Conservation (phyloP, 306 rosid species). For the Hippophae rhamnoides region DNA sequence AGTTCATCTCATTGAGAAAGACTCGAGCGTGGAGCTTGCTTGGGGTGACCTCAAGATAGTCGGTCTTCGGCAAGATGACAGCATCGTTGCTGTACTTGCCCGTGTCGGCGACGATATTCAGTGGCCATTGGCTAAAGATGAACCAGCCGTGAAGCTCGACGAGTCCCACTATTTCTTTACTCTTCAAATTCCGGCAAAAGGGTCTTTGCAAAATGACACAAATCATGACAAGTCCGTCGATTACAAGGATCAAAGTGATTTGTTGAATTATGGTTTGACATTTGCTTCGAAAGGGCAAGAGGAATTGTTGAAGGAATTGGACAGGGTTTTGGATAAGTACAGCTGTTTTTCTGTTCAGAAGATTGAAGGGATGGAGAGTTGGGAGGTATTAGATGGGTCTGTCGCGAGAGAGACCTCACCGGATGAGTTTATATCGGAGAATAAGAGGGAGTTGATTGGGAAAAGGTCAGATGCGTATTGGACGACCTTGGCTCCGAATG, state of each 20-base stretch:
- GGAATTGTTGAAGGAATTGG: constrained; percentile 38
- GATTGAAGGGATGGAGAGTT: constrained; percentile 27
- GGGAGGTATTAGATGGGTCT: constrained; percentile 50
- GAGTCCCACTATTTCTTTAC: constrained; percentile 68
- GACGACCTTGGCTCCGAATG: constrained; percentile 89
- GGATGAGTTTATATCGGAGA: constrained; percentile 31
- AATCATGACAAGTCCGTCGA: not conserved
- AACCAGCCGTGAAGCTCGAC: constrained; percentile 65
- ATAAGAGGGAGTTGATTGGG: constrained; percentile 33
- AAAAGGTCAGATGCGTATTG: constrained; percentile 69
- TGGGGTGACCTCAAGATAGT: constrained; percentile 57
- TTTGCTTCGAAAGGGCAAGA: constrained; percentile 51
- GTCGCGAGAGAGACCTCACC: constrained; percentile 39
- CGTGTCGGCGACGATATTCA: constrained; percentile 53
- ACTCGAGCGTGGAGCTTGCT: constrained; percentile 67
- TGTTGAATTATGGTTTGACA: constrained; percentile 66
- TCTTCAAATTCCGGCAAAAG: constrained; percentile 35
- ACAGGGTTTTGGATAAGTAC: constrained; percentile 46
- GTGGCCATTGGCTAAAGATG: constrained; percentile 82
- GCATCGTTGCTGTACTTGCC: constrained; percentile 60
- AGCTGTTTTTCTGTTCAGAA: constrained; percentile 51
- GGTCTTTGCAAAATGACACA: constrained; percentile 1
- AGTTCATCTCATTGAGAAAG: constrained; percentile 60
- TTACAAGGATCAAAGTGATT: constrained; percentile 16
- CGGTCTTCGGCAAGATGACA: constrained; percentile 34